Conservation (phyloP, 495 filamentous ascomycete species). For the Emericellopsis terricola region DNA sequence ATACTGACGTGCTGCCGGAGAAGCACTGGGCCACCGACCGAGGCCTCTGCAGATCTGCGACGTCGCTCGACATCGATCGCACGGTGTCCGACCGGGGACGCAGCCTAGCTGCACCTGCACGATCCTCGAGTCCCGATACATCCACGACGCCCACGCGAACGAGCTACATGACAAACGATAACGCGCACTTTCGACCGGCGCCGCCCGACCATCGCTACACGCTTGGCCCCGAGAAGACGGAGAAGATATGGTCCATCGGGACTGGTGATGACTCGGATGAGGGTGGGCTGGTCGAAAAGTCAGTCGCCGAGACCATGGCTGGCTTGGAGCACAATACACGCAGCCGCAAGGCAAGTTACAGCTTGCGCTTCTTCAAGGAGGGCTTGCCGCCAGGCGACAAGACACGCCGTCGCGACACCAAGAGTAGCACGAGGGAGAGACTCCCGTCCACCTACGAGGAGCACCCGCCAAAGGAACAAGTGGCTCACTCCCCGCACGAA, state of each 20-base stretch:
- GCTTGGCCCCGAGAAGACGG: constrained; percentile 30
- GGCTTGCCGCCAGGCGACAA: constrained; percentile 43
- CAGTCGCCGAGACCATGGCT: constrained; percentile 63
- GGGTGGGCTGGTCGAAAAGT: constrained; percentile 52
- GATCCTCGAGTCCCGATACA: constrained; percentile 4
- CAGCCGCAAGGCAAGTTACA: constrained; percentile 88
- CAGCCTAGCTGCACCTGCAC: constrained; percentile 4
- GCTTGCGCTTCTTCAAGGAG: constrained; percentile 81
- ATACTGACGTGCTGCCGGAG: no score
- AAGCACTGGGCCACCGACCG: constrained; percentile 13
- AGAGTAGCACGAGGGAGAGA: not conserved
- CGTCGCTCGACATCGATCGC: constrained; percentile 21
- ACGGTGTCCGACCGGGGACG: constrained; percentile 4
- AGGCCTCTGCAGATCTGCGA: constrained; percentile 12
- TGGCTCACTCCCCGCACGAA: constrained; percentile 6
- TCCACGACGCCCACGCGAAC: constrained; percentile 5
- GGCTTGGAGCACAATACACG: constrained; percentile 62
- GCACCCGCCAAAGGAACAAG: constrained; percentile 3
- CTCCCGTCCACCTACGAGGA: constrained; percentile 9
- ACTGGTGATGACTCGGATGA: constrained; percentile 19
- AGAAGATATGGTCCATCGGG: constrained; percentile 39
- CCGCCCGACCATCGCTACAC: constrained; percentile 22
- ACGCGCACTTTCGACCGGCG: constrained; percentile 19
- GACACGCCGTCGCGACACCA: constrained; percentile 2
- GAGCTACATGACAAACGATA: constrained; percentile 5